Conservation (phyloP, 2,329 filamentous ascomycete species). For the Stagonosporopsis chrysanthemi region DNA sequence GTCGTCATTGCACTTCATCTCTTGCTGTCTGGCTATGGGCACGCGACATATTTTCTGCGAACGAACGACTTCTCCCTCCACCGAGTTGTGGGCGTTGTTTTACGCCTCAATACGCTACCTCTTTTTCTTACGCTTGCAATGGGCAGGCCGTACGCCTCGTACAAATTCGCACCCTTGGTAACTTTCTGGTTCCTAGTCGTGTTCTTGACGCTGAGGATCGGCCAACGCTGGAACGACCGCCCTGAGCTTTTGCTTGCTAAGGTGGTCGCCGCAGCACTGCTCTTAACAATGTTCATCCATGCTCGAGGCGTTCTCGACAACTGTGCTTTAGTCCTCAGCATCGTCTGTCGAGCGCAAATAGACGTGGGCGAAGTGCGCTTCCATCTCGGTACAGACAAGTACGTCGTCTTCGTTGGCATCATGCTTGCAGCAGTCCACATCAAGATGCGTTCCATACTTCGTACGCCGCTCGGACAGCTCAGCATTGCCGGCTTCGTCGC, state of each 20-base stretch:
- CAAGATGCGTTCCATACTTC: conserved; percentile 26
- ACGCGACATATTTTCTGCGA: conserved; percentile 65
- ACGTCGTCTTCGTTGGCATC: conserved; percentile 66
- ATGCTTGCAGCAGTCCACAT: conserved; percentile 56
- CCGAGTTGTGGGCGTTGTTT: conserved; percentile 61
- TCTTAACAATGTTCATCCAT: conserved; percentile 50
- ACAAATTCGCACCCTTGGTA: conserved; percentile 66
- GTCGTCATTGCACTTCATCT: conserved; percentile 65
- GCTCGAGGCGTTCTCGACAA: conserved; percentile 55
- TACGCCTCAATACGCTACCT: conserved; percentile 66
- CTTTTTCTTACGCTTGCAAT: conserved; percentile 63
- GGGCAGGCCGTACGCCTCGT: conserved; percentile 63
- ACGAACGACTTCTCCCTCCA: conserved; percentile 65
- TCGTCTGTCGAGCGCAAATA: conserved; percentile 58
- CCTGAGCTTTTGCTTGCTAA: conserved; percentile 57
- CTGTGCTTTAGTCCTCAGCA: conserved; percentile 48
- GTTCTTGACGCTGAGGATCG: conserved; percentile 60
- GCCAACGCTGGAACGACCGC: conserved; percentile 54
- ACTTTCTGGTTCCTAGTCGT: conserved; percentile 69
- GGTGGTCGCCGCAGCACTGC: conserved; percentile 54
- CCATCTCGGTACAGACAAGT: conserved; percentile 61
- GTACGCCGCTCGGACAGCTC: conserved; percentile 16
- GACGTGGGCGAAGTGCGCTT: conserved; percentile 59
- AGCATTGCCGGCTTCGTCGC: conserved; percentile 29
- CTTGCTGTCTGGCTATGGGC: conserved; percentile 69